Evolutionary conservation across 1,139 yeast genomes (phyloP).

Genomic region (Suhomyces chickasaworum): DNA sequence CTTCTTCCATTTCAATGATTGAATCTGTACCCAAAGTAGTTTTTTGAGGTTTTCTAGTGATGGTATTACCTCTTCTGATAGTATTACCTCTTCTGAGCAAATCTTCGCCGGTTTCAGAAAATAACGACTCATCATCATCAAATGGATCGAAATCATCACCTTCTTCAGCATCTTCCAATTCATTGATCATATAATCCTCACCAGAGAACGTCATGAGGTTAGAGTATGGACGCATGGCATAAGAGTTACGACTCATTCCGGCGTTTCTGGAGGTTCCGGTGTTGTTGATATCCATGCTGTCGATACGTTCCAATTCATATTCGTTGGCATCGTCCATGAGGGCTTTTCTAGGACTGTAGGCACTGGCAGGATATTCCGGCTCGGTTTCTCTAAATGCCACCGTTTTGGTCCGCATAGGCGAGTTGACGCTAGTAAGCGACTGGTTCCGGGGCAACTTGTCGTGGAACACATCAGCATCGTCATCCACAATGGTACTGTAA

Average conservation of each 20-base stretch:
- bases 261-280: conserved; percentile 6
- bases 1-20: conserved; percentile 35
- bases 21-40: conserved; percentile 12
- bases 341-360: conserved; percentile 32
- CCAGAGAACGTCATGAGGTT: conserved; percentile 34
- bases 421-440: conserved; percentile 13
- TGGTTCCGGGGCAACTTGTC: conserved; percentile 20
- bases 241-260: conserved; percentile 11
- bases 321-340: conserved; percentile 25
- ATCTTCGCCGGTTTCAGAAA: conserved; percentile 46
- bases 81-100: conserved; percentile 39
- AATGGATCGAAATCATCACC: conserved; percentile 46
- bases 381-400: conserved; percentile 40
- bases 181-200: conserved; percentile 46
- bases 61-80: conserved; percentile 27
- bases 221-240: conserved; percentile 26
- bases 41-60: conserved; percentile 22
- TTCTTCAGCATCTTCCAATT: conserved; percentile 44
- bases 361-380: conserved; percentile 38
- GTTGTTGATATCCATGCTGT: conserved; percentile 19
- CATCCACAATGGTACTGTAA: conserved; percentile 28
- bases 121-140: conserved; percentile 49
- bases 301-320: conserved; percentile 27
- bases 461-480: conserved; percentile 21
- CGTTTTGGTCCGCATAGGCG: conserved; percentile 25